Evolutionary conservation across 306 rosid genomes (phyloP), one percentile per base, ranked within the genome.

Genomic region (Mimosa pudica): DNA sequence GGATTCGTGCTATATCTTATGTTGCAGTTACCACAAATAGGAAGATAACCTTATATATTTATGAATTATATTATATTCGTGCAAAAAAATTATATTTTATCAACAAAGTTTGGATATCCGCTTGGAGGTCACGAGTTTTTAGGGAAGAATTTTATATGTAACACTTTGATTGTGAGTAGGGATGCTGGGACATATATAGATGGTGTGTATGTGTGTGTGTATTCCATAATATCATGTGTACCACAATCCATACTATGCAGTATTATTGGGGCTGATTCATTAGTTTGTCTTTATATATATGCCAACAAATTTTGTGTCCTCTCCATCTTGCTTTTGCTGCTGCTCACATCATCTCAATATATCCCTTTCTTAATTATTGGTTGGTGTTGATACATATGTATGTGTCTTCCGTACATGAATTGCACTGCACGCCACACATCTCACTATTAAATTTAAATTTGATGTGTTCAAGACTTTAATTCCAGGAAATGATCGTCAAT

Each of bases 11-110:
- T 57, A 24, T 24, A 44, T 71, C 57, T 65, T 45, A 45, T 69
- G 48, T 52, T 72, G 82, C 71, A 74, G 70, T 85, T 72, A 64
- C 79, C 77, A 72, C 48, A 71, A 71, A 79, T 10, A 12, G 64
- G 46, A 63, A 52, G 42, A 36, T 38, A 36, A 36, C 48, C 68
- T 32, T 38, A 18, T 18, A n/a, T n/a, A 68, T 68, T 8, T 14
- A 2, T 69, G 12, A 17, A 24, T 20, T 13, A 44, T 68, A 68
- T 46, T 70, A 47, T 75, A 69, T 69, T 61, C 20, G 70, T 49
- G 32, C 35, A 48, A 12, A 20, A 20, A 24, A 16, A n/a, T 55
- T 8, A 58, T 36, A 18, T 63, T 45, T 24, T 30, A 33, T 46
- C 3, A 69, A 16, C 10, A 18, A 6, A 65, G 76, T 24, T 10